Evolutionary conservation across 2,329 filamentous ascomycete genomes (phyloP), one percentile per base, ranked within the genome.

Genomic region (Microascus cirrosus): DNA sequence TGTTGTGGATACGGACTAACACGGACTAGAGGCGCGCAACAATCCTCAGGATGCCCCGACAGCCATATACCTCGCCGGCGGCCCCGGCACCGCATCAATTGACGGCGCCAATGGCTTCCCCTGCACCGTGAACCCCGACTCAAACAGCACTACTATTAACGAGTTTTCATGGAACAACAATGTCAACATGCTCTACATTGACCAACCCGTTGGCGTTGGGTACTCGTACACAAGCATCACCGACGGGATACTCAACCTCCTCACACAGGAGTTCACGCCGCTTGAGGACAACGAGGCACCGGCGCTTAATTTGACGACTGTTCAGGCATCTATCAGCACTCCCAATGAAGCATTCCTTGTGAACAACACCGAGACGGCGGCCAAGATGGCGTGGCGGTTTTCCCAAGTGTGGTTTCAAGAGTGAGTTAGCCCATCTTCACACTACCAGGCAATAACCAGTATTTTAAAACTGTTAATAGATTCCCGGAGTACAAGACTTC

Each of bases 181-280:
- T 56, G 75, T 74, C 60, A 78, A 77, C 59, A 76, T 78, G 73
- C 71, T 84, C 54, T 84, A 80, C 66, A 78, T 84, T 59, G 78
- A 81, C 65, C 78, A 79, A 80, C 85, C 85, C 25, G 84, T 85
- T 61, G 84, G 89, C 69, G 81, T 89, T 54, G 82, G 83, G 28
- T 84, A 87, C 62, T 87, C 84, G 1, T 84, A 82, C 65, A 88
- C 90, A 65, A 77, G 75, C 28, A 73, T 78, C 8, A 82, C 78
- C 10, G 85, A 89, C 63, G 79, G 80, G 18, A 84, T 84, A 7
- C 65, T 83, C 24, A 70, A 81, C 60, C 69, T 82, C 45, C 61
- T 75, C 36, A 72, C 70, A 2, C 69, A 68, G 42, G 66, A 69
- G 13, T 65, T 76, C 36, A 58, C 59, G 11, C 62, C 66, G 15